Base-by-base conservation (phyloP, 148 eudicot species). In the Camellia sinensis region DNA sequence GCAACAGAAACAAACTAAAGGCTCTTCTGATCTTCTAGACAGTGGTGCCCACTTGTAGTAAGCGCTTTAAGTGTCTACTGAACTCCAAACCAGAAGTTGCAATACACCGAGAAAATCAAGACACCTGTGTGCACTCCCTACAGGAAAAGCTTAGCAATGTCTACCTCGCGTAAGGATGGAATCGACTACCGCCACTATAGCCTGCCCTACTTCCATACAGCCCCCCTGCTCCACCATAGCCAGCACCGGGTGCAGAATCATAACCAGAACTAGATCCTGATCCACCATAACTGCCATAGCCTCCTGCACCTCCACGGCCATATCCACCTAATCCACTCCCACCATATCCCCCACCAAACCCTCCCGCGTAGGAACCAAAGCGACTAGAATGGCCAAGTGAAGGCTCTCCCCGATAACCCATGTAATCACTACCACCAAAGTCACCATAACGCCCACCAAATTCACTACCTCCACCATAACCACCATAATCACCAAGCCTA, bases 111-210 rank as follows among this genome's bases (percentile, higher is more conserved):
- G 62, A 56, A 44, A 7, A 29, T 29, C 79, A 63, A 6, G 43
- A 69, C 57, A 1, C 70, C 41, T 74, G 78, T 57, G 75, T 48
- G 73, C 67, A 69, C 74, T 66, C 40, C 40, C 79, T 79, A 68
- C 67, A 79, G 43, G 76, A 48, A 71, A 59, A 71, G 48, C 68
- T 71, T 53, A 60, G 65, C 53, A 67, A 61, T 13, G 18, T 84
- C 86, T 84, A 84, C 81, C 86, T 84, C 19, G 57, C 75, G 67
- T 84, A 84, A 53, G 86, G 86, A 75, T 84, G 84, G 79, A 77
- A 84, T 61, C 83, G 83, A 78, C 83, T 75, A 76, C 79, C 43
- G 43, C 82, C 86, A 76, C 85, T 79, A 82, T 85, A 85, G 29
- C 87, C 85, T 67, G 79, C 79, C 75, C 82, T 83, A 81, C 82